These are phyloP conservation scores for Chalara sp. DNA, from an alignment of 2,329 filamentous ascomycete species.

Conservation along the genomic window DNA sequence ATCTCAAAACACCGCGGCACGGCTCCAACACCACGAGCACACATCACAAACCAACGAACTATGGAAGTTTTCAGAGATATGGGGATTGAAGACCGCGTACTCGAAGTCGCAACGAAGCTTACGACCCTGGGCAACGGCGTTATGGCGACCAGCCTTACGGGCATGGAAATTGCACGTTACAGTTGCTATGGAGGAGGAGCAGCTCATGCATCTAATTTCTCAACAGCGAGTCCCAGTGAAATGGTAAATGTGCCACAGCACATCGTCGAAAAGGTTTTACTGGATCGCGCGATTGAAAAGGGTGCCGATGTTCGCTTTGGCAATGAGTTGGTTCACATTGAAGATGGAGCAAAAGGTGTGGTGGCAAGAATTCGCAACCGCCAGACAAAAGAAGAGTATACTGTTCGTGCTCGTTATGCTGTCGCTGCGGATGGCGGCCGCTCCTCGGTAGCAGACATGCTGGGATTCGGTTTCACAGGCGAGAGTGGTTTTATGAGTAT, in stretches of 20 bases:
- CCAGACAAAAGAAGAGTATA: too few species aligned
- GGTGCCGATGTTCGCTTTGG: constrained; percentile 29
- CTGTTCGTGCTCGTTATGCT: too few species aligned
- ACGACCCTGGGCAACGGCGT: not conserved
- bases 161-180: constrained; percentile 46
- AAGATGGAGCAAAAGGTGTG: not conserved
- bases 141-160: constrained; percentile 19
- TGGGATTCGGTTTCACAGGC: too few species aligned
- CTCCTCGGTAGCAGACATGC: too few species aligned
- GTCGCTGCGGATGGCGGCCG: too few species aligned
- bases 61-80: constrained; percentile 46
- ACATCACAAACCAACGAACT: constrained; percentile 20
- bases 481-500: too few species aligned
- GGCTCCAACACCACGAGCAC: constrained; percentile 44
- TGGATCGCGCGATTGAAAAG: constrained; percentile 17
- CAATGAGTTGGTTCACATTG: too few species aligned
- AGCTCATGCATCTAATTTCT: constrained; percentile 44
- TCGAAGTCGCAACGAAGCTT: constrained; percentile 28
- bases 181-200: constrained; percentile 45
- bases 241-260: constrained; percentile 24
- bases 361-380: too few species aligned
- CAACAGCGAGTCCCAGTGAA: constrained; percentile 39
- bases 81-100: constrained; percentile 37
- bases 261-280: not conserved
- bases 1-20: too few species aligned